Evolutionary conservation across 331 rosid genomes (phyloP).

Genomic region (Cydonia oblonga): DNA sequence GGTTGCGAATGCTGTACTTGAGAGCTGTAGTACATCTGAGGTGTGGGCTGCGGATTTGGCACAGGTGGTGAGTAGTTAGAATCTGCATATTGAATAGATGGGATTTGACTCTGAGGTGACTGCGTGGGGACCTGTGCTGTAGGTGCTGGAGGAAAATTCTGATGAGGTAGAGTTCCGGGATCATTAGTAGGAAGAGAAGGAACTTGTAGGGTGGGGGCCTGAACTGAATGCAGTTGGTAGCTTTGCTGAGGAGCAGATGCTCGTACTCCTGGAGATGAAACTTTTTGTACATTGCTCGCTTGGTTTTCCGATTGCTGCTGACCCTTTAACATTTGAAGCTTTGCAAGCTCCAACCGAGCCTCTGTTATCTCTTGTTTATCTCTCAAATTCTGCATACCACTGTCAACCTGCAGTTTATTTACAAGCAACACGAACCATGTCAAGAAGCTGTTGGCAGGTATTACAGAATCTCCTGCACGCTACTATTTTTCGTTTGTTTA

Average conservation of each 20-base stretch:
- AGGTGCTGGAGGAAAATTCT: slow-evolving; percentile 1
- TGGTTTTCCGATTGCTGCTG: slow-evolving; percentile 9
- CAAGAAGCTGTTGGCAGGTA: not conserved
- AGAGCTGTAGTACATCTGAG: slow-evolving; percentile 11
- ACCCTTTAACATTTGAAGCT: slow-evolving; percentile 18
- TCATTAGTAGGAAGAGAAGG: slow-evolving; percentile 5
- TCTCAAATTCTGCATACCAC: slow-evolving; percentile 26
- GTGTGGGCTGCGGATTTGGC: slow-evolving; percentile 9
- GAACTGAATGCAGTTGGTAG: slow-evolving; percentile 11
- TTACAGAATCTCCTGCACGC: not conserved
- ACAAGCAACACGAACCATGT: not conserved
- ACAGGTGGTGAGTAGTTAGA: slow-evolving; percentile 12
- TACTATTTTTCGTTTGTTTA: not conserved
- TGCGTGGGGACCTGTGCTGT: slow-evolving; percentile 5
- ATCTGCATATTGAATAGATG: slow-evolving; percentile 4
- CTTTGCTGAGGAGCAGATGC: slow-evolving; percentile 11
- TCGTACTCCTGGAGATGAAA: not conserved
- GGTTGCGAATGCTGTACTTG: slow-evolving; percentile 16
- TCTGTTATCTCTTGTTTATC: slow-evolving; percentile 31
- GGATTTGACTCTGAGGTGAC: slow-evolving; percentile 7
- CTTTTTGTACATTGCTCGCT: not conserved
- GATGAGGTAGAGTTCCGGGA: slow-evolving; percentile 7
- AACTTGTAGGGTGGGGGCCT: slow-evolving; percentile 11
- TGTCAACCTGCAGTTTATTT: slow-evolving; percentile 18
- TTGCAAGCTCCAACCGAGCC: slow-evolving; percentile 19